Evolutionary conservation across 31 red algal genomes (phyloP).

Genomic region (Endocladia muricata): DNA sequence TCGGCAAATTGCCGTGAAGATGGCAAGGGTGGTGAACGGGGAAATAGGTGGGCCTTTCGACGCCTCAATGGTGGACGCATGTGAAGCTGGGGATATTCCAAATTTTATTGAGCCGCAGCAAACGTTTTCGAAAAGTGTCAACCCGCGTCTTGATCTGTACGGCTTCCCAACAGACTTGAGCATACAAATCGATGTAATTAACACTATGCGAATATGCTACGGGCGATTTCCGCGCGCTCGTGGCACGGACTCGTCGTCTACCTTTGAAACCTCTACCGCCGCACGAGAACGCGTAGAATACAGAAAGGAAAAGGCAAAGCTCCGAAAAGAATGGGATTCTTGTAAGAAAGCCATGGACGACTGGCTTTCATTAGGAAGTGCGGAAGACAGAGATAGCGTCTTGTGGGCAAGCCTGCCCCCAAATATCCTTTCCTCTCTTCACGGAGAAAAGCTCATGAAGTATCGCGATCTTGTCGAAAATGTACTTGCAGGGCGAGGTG

Average conservation of each 20-base stretch:
- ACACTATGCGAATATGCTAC: constrained; percentile 50
- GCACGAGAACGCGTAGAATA: no score
- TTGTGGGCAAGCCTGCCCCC: constrained; percentile 14
- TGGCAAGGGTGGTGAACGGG: constrained; percentile 4
- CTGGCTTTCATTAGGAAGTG: constrained; percentile 22
- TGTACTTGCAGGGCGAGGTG: constrained; percentile 8
- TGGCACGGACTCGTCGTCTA: not conserved
- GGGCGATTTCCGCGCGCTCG: no score
- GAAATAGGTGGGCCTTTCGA: constrained; percentile 6
- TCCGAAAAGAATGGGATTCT: constrained; percentile 19
- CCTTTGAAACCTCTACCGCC: not conserved
- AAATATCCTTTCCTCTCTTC: not conserved
- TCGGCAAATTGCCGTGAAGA: constrained; percentile 24
- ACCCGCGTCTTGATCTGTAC: not conserved
- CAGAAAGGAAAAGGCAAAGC: not conserved
- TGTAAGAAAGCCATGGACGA: constrained; percentile 23
- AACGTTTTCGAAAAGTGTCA: constrained; percentile 8
- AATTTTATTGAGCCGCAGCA: not conserved
- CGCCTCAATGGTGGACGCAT: constrained; percentile 7
- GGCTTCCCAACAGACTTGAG: constrained; percentile 35
- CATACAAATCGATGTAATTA: constrained; percentile 33
- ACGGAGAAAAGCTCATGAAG: not conserved
- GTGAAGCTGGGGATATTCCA: constrained; percentile 12
- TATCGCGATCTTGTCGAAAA: constrained; percentile 18
- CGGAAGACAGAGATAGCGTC: constrained; percentile 22